phyloP scores from a whole-genome alignment of 106 monocot genomes.

The Xerophyta viscosa region DNA sequence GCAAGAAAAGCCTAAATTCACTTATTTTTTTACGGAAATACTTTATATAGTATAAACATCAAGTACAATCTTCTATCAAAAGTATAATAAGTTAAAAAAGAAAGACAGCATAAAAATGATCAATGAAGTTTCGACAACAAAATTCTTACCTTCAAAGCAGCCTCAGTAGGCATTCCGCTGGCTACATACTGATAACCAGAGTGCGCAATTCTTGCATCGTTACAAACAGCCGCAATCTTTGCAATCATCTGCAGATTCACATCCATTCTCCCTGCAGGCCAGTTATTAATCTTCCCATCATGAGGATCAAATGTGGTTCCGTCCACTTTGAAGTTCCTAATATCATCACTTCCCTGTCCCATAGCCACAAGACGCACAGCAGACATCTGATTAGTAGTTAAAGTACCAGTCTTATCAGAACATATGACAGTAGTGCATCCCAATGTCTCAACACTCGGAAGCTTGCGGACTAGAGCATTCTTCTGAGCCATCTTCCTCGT shows the following conservation, averaged over 20 bases:
- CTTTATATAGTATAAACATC: too few relatives aligned
- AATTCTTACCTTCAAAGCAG: slow-evolving; percentile 67
- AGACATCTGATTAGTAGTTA: slow-evolving; percentile 94
- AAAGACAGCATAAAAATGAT: neutral
- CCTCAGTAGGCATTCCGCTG: slow-evolving; percentile 89
- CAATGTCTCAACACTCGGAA: slow-evolving; percentile 89
- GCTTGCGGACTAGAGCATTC: slow-evolving; percentile 73
- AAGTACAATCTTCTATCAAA: neutral
- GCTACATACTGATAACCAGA: slow-evolving; percentile 63
- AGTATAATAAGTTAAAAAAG: neutral
- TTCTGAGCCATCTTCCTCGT: slow-evolving; percentile 64
- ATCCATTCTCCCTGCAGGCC: slow-evolving; percentile 51
- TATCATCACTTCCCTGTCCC: slow-evolving; percentile 33
- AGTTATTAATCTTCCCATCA: slow-evolving; percentile 74
- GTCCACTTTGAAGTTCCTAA: slow-evolving; percentile 64
- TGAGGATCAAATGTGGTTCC: slow-evolving; percentile 79
- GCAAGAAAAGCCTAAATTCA: too few relatives aligned
- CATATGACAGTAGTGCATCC: slow-evolving; percentile 83
- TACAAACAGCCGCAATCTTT: slow-evolving; percentile 74
- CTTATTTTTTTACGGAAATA: too few relatives aligned
- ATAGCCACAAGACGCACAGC: slow-evolving; percentile 69
- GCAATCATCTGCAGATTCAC: slow-evolving; percentile 76
- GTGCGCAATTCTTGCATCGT: slow-evolving; percentile 58
- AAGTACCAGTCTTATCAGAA: slow-evolving; percentile 82
- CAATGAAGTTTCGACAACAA: too few relatives aligned